Evolutionary conservation across 176 grass and related monocot species (phyloP).

Genomic region (Panicum miliaceum): DNA sequence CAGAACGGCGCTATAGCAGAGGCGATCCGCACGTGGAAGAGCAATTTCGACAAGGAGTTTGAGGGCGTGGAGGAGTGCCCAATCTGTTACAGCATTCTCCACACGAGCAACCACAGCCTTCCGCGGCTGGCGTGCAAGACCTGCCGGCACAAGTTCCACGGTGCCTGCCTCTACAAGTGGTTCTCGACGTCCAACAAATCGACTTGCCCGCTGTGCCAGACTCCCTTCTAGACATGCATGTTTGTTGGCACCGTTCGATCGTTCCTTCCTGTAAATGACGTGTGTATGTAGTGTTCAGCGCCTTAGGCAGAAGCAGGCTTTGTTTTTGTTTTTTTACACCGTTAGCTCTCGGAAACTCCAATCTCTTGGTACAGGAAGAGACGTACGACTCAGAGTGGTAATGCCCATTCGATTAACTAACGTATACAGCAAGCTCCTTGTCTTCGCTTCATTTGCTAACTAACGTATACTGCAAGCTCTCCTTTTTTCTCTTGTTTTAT

Average conservation of each 20-base stretch:
- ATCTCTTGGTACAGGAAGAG: too few relatives aligned
- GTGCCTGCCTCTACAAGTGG: constrained; percentile 97
- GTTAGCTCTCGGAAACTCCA: too few relatives aligned
- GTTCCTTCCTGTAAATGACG: not conserved
- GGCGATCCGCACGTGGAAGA: constrained; percentile 85
- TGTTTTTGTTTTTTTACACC: not conserved
- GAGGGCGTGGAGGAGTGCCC: constrained; percentile 95
- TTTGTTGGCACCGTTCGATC: not conserved
- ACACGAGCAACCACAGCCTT: constrained; percentile 88
- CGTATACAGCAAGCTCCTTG: not conserved
- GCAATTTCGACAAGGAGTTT: constrained; percentile 96
- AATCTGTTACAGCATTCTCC: constrained; percentile 95
- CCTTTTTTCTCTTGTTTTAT: too few relatives aligned
- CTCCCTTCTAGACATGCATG: constrained; percentile 63
- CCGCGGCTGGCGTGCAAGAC: constrained; percentile 92
- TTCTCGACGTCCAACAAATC: constrained; percentile 98
- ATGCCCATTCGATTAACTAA: not conserved
- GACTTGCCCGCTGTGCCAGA: constrained; percentile 92
- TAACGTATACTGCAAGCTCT: not conserved
- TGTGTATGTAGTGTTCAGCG: not conserved
- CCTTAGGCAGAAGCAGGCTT: not conserved
- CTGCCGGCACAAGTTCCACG: constrained; percentile 94
- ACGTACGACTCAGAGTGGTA: not conserved
- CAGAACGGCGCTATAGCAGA: constrained; percentile 92
- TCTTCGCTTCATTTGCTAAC: not conserved